Conservation (phyloP, 2,329 filamentous ascomycete species). For the Xylogone sp. region DNA sequence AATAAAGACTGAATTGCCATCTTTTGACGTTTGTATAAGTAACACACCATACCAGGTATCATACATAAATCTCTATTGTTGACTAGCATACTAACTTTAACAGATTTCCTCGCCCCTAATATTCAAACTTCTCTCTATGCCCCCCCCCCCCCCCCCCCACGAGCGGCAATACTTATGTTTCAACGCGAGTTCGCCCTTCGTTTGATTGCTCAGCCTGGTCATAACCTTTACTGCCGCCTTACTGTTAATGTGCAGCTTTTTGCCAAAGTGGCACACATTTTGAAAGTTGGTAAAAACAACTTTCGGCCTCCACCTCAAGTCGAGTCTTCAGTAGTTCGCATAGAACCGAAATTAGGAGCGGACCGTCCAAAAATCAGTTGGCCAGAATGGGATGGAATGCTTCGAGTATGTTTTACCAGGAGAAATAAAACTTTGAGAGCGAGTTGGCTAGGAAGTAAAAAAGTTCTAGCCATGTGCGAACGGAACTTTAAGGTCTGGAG, state of each 20-base stretch:
- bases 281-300: constrained; percentile 95
- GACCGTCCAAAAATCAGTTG: constrained; percentile 83
- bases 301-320: constrained; percentile 94
- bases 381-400: constrained; percentile 90
- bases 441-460: constrained; percentile 74
- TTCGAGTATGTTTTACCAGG: constrained; percentile 77
- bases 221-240: constrained; percentile 85
- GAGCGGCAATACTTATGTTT: constrained; percentile 89
- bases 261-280: constrained; percentile 67
- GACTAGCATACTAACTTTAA: constrained; percentile 13
- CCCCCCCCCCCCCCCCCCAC: constrained; percentile 77
- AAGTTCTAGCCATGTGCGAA: constrained; percentile 79
- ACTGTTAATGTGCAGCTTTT: constrained; percentile 94
- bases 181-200: constrained; percentile 93
- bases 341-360: constrained; percentile 78
- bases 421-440: constrained; percentile 90
- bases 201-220: constrained; percentile 81
- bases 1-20: constrained; percentile 72
- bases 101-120: constrained; percentile 87
- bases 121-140: constrained; percentile 78
- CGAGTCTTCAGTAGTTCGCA: constrained; percentile 84
- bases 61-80: constrained; percentile 1
- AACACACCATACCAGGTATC: constrained; percentile 61
- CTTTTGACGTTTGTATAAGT: constrained; percentile 80
- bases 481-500: constrained; percentile 89